These are phyloP conservation scores for Phellinidium pouzarii DNA, from an alignment of 1,284 basidiomycete genomes.

Conservation along the genomic window DNA sequence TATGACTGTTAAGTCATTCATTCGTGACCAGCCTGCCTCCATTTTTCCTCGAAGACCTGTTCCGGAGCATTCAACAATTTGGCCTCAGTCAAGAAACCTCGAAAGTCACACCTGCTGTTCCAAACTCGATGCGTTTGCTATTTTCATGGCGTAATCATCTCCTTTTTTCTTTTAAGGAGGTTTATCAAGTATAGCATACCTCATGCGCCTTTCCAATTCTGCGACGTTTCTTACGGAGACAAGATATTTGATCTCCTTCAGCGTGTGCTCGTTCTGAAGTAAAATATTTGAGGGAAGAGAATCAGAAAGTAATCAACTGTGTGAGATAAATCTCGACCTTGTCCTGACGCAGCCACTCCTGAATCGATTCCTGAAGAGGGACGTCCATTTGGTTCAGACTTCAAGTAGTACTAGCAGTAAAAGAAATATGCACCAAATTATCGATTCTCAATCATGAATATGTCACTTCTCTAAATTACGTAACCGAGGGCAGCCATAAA, in stretches of 20 bases:
- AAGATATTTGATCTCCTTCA: conserved; percentile 46
- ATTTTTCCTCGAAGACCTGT: conserved; percentile 72
- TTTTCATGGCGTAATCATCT: not conserved
- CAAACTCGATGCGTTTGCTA: conserved; percentile 74
- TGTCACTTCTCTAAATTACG: too few species aligned
- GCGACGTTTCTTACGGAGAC: conserved; percentile 36
- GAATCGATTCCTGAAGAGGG: conserved; percentile 39
- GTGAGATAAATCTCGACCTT: conserved; percentile 29
- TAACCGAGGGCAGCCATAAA: too few species aligned
- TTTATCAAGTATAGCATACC: conserved; percentile 30
- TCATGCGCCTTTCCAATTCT: conserved; percentile 55
- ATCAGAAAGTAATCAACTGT: conserved; percentile 8
- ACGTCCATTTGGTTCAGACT: conserved; percentile 15
- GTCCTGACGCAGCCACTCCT: conserved; percentile 52
- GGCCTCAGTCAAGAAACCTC: not conserved
- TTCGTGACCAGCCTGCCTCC: conserved; percentile 80
- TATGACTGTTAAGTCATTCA: conserved; percentile 81
- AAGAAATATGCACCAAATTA: too few species aligned
- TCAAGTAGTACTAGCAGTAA: too few species aligned
- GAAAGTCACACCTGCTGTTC: conserved; percentile 63
- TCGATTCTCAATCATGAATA: too few species aligned
- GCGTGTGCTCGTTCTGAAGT: conserved; percentile 47
- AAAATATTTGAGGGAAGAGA: not conserved
- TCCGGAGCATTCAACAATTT: conserved; percentile 7
- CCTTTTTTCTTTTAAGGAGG: conserved; percentile 11